Evolutionary conservation across 2,329 filamentous ascomycete species (phyloP).

Genomic region (Epichloe aotearoae): DNA sequence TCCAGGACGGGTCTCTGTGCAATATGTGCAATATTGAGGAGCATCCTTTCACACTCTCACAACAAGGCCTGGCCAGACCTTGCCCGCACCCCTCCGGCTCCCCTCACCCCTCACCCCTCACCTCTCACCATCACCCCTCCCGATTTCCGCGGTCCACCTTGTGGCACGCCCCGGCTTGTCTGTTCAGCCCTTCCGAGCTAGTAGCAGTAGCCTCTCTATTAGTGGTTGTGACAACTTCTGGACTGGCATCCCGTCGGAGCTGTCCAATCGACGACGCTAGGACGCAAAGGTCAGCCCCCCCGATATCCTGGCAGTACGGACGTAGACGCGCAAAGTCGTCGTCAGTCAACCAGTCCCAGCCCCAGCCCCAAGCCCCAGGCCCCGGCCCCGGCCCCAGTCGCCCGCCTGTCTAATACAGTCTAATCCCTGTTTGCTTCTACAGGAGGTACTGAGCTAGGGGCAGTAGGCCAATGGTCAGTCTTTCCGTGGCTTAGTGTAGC

Average conservation of each 20-base stretch:
- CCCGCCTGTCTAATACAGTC: background rate
- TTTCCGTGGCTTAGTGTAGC: no score
- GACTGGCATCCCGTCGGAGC: slow-evolving; percentile 15
- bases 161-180: slow-evolving; percentile 5
- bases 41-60: background rate
- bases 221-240: slow-evolving; percentile 2
- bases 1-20: no score
- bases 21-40: no score
- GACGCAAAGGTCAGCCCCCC: slow-evolving; percentile 1
- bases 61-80: background rate
- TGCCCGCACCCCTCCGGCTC: background rate
- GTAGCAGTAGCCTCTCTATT: slow-evolving; percentile 10
- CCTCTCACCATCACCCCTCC: no score
- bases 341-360: background rate
- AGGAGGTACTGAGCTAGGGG: no score
- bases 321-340: background rate
- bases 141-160: slow-evolving; percentile 2
- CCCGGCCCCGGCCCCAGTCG: background rate
- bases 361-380: no score
- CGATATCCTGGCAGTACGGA: background rate
- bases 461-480: no score
- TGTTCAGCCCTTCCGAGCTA: slow-evolving; percentile 27
- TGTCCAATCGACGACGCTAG: slow-evolving; percentile 3
- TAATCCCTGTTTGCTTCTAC: no score
- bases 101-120: background rate